Conservation (phyloP, 2,329 filamentous ascomycete species). For the Aspergillus tamarii region DNA sequence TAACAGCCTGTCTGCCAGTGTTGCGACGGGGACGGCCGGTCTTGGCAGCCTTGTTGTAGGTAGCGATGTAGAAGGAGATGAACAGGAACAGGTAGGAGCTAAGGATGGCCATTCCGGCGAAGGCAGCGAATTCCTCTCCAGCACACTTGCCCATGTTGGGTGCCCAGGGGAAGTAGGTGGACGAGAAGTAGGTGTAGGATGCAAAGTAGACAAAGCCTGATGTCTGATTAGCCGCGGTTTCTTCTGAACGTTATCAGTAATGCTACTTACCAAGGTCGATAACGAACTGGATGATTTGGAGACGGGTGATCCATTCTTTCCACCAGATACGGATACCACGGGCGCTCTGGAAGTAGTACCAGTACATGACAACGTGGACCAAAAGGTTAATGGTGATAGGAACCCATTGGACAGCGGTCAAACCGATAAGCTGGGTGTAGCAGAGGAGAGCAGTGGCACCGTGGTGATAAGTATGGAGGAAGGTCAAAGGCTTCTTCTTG, state of each 20-base stretch:
- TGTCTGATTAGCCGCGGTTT: conserved; percentile 25
- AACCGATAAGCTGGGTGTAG: conserved; percentile 94
- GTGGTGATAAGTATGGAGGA: conserved; percentile 99
- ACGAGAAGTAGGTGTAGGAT: conserved; percentile 98
- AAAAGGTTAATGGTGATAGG: conserved; percentile 88
- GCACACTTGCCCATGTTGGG: conserved; percentile 86
- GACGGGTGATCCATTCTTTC: conserved; percentile 99
- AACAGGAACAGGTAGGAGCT: conserved; percentile 96
- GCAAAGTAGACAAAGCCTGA: conserved; percentile 96
- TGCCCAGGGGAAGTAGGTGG: conserved; percentile 82
- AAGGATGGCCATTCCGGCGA: conserved; percentile 87
- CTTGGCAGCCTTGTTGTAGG: conserved; percentile 73
- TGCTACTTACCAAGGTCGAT: conserved; percentile 81
- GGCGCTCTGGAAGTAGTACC: conserved; percentile 99
- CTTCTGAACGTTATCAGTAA: neutral
- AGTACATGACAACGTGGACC: conserved; percentile 99
- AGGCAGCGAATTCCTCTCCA: conserved; percentile 94
- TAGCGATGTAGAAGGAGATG: conserved; percentile 98
- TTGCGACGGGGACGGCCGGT: conserved; percentile 49
- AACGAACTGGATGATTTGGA: conserved; percentile 96
- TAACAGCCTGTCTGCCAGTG: conserved; percentile 80
- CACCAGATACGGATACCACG: conserved; percentile 96
- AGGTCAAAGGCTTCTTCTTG: conserved; percentile 99
- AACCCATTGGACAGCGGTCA: conserved; percentile 93
- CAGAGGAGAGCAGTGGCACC: conserved; percentile 94